phyloP scores from a whole-genome alignment of 192 early-diverging fungal species.

The Coemansia sp. region DNA sequence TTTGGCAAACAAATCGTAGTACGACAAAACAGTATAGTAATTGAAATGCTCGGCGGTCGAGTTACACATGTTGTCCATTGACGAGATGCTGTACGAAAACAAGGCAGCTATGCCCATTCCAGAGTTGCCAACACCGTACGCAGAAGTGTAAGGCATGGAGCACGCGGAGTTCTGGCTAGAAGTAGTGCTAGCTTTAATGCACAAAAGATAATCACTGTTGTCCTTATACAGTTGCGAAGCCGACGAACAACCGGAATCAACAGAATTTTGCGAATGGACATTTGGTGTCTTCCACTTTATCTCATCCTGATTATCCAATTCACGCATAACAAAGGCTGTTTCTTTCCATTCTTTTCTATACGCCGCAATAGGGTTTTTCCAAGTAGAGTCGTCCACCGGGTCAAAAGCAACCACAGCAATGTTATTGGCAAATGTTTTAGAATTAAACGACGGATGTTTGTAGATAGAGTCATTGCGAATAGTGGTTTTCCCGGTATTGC shows the following conservation, averaged over 20 bases:
- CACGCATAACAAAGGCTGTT: constrained; percentile 19
- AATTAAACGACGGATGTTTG: constrained; percentile 29
- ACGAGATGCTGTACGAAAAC: constrained; percentile 30
- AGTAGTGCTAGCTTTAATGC: not conserved
- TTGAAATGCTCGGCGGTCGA: constrained; percentile 7
- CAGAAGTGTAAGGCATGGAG: constrained; percentile 26
- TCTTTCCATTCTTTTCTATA: constrained; percentile 15
- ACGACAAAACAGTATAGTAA: constrained; percentile 35
- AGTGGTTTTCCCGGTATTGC: not conserved
- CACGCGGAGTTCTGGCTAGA: constrained; percentile 12
- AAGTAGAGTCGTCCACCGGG: not conserved
- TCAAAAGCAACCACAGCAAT: constrained; percentile 33
- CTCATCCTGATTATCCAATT: not conserved
- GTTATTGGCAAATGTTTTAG: constrained; percentile 36
- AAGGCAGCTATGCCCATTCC: constrained; percentile 18
- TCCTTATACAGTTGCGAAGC: constrained; percentile 13
- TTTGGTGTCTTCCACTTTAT: constrained; percentile 9
- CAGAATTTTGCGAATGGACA: constrained; percentile 3
- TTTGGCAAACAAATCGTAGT: constrained; percentile 29
- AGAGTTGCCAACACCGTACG: constrained; percentile 17
- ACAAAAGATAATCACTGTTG: constrained; percentile 12
- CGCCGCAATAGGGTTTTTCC: constrained; percentile 25
- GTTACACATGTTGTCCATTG: constrained; percentile 16
- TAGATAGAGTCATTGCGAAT: constrained; percentile 11
- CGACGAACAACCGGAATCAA: not conserved